Evolutionary conservation across 495 filamentous ascomycete species (phyloP).

Genomic region (Trichocladium antarcticum): DNA sequence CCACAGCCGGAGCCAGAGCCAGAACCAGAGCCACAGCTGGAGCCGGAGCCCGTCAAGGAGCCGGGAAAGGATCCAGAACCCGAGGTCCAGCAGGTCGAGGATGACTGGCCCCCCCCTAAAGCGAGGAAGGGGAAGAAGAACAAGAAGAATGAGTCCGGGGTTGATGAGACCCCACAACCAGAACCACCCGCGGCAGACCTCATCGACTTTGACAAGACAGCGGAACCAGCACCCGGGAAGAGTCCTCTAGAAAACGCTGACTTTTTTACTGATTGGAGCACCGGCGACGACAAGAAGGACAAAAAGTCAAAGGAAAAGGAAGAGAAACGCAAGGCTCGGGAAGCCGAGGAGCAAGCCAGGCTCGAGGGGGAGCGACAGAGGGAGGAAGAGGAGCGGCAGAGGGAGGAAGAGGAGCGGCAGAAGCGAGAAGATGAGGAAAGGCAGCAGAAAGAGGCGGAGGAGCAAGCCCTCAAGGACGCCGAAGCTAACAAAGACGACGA

Average conservation of each 20-base stretch:
- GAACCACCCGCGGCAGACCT: constrained; percentile 10
- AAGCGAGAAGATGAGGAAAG: constrained; percentile 25
- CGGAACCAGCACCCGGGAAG: constrained; percentile 12
- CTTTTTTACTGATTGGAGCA: constrained; percentile 29
- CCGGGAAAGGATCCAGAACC: constrained; percentile 1
- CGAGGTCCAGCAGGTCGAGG: constrained; percentile 4
- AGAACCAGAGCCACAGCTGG: constrained; percentile 6
- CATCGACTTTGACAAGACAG: constrained; percentile 26
- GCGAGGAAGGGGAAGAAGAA: constrained; percentile 20
- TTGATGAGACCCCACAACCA: constrained; percentile 12
- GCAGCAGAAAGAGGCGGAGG: constrained; percentile 28
- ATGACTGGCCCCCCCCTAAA: constrained; percentile 7
- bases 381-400: constrained; percentile 6
- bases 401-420: constrained; percentile 25
- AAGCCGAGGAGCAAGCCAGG: constrained; percentile 21
- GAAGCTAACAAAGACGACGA: constrained; percentile 24
- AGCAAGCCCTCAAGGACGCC: constrained; percentile 25
- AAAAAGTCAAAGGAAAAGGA: constrained; percentile 31
- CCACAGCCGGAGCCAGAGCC: constrained; percentile 12
- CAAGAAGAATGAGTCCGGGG: constrained; percentile 7
- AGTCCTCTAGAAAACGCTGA: constrained; percentile 22
- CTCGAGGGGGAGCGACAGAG: not conserved
- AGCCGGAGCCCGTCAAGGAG: constrained; percentile 1
- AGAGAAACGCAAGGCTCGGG: constrained; percentile 26
- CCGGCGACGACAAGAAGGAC: constrained; percentile 22